phyloP scores from a whole-genome alignment of 1,284 basidiomycete species.

The Trametes polyzona region DNA sequence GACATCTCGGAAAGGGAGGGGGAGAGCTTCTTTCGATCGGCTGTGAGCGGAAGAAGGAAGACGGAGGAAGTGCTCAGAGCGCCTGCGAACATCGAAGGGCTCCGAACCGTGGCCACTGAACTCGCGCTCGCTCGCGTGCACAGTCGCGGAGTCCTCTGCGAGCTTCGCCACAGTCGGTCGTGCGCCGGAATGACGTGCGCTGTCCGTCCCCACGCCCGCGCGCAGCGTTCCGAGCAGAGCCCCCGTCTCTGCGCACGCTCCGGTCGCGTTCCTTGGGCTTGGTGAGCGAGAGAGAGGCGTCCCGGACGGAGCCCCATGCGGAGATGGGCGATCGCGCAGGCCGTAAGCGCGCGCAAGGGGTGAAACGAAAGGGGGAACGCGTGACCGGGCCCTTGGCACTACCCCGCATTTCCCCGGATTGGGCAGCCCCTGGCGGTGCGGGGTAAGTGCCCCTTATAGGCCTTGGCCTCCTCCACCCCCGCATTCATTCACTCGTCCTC shows the following conservation, averaged over 20 bases:
- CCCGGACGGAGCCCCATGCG: conserved; percentile 13
- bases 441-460: conserved; percentile 6
- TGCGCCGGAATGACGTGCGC: conserved; percentile 9
- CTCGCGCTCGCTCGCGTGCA: no score
- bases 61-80: not conserved
- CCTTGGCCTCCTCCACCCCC: not conserved
- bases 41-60: not conserved
- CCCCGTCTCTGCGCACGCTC: not conserved
- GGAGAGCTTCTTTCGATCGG: conserved; percentile 6
- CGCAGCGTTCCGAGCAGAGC: not conserved
- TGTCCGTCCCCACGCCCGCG: not conserved
- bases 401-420: conserved; percentile 25
- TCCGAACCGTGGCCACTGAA: no score
- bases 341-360: not conserved
- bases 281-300: conserved; percentile 3
- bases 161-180: conserved; percentile 7
- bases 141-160: not conserved
- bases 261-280: conserved; percentile 2
- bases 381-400: conserved; percentile 15
- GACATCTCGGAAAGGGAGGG: conserved; percentile 2
- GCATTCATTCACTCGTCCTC: not conserved
- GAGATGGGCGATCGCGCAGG: conserved; percentile 8
- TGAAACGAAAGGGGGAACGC: not conserved
- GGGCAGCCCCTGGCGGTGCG: conserved; percentile 10
- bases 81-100: not conserved